Conservation (phyloP, 2,329 filamentous ascomycete genomes). For the Botrytis sinoallii region DNA sequence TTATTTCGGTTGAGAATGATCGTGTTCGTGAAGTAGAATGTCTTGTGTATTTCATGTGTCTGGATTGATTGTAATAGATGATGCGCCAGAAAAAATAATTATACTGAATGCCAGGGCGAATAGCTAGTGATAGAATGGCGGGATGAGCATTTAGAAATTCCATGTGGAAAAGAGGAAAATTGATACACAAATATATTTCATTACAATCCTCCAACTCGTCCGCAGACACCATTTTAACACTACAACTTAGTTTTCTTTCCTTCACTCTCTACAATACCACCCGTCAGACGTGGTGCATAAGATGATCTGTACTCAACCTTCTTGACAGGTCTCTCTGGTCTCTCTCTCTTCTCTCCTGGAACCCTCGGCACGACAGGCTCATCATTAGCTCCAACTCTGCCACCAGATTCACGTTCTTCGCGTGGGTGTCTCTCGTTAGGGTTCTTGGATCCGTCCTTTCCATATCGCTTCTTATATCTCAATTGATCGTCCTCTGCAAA, state of each 20-base stretch:
- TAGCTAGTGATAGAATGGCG: too few species aligned
- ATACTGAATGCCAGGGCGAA: background rate
- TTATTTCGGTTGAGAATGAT: background rate
- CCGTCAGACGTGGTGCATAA: slow-evolving; percentile 63
- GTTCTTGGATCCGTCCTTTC: slow-evolving; percentile 60
- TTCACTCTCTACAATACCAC: slow-evolving; percentile 71
- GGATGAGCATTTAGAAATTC: background rate
- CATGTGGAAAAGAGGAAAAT: background rate
- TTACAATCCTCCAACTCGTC: background rate
- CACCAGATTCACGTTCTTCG: slow-evolving; percentile 17
- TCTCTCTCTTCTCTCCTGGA: slow-evolving; percentile 23
- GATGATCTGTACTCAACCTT: slow-evolving; percentile 47
- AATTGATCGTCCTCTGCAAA: slow-evolving; percentile 88
- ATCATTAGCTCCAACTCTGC: slow-evolving; percentile 30
- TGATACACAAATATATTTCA: background rate
- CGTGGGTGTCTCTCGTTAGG: slow-evolving; percentile 12
- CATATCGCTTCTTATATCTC: slow-evolving; percentile 91
- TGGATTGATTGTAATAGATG: background rate
- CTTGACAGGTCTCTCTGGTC: slow-evolving; percentile 32
- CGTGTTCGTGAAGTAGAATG: background rate
- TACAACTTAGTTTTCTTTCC: slow-evolving; percentile 85
- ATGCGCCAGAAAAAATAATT: background rate
- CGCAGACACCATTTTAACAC: background rate
- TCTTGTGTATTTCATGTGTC: background rate
- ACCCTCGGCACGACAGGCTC: slow-evolving; percentile 28